Evolutionary conservation across 169 alveolate species (phyloP).

Genomic region (Plasmodium chabaudi): DNA sequence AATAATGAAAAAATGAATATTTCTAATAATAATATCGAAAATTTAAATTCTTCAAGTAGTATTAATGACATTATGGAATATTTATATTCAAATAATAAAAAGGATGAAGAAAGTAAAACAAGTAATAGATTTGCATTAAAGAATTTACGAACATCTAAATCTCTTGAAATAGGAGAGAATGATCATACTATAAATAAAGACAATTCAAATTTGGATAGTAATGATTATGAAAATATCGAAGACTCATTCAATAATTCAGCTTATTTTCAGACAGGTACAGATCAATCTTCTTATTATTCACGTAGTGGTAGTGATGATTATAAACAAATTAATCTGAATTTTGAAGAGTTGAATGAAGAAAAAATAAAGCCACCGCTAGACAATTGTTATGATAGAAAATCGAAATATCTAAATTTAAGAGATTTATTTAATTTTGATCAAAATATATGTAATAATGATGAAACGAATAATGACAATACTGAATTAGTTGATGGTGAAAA

Average conservation of each 20-base stretch:
- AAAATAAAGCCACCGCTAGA: not conserved
- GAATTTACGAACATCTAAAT: not conserved
- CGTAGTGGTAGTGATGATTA: not conserved
- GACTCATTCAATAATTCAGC: not conserved
- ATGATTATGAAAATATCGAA: slow-evolving; percentile 3
- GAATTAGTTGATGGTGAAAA: slow-evolving; percentile 15
- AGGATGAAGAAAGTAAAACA: not conserved
- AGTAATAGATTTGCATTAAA: not conserved
- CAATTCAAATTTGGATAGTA: slow-evolving; percentile 4
- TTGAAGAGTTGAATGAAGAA: not conserved
- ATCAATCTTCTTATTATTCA: not conserved
- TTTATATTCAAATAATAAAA: not conserved
- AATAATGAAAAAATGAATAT: too few species aligned
- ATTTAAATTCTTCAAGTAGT: slow-evolving; percentile 7
- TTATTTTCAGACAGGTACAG: not conserved
- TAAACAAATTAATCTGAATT: not conserved
- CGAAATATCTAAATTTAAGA: slow-evolving; percentile 52
- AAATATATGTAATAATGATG: not conserved
- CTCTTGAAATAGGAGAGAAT: slow-evolving; percentile 7
- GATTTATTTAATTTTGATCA: slow-evolving; percentile 40
- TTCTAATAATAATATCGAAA: not conserved
- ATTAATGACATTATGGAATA: slow-evolving; percentile 14
- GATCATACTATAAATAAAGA: slow-evolving; percentile 13
- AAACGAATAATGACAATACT: not conserved
- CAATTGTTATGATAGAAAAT: slow-evolving; percentile 6